Evolutionary conservation across 2,329 filamentous ascomycete species (phyloP).

Genomic region (Colletotrichum musae): DNA sequence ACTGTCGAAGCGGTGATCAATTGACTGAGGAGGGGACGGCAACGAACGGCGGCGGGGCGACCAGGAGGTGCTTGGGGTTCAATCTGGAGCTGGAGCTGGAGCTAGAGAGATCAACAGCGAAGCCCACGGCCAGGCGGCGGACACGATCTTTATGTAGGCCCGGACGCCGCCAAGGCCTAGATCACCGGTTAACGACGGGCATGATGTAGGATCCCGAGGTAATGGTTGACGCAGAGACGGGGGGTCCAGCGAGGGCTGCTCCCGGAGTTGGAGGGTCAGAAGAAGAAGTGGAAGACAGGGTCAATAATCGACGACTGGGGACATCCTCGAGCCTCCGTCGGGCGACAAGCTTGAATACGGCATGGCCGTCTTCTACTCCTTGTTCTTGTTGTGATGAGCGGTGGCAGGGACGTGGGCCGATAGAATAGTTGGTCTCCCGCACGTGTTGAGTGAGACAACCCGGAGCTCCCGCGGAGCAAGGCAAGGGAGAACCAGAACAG

Average conservation of each 20-base stretch:
- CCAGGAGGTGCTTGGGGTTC: slow-evolving; percentile 1
- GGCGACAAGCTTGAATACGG: slow-evolving; percentile 37
- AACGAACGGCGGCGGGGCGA: slow-evolving; percentile 2
- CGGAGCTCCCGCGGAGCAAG: too few species aligned
- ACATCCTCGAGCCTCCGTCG: slow-evolving; percentile 6
- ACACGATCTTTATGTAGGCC: slow-evolving; percentile 26
- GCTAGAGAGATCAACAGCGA: background rate
- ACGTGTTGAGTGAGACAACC: slow-evolving; percentile 20
- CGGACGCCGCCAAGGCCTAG: slow-evolving; percentile 22
- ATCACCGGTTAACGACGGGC: slow-evolving; percentile 1
- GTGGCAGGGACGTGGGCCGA: slow-evolving; percentile 11
- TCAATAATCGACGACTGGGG: too few species aligned
- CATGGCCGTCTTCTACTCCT: slow-evolving; percentile 7
- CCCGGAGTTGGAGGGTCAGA: background rate
- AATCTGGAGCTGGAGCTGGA: slow-evolving; percentile 23
- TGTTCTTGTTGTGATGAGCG: background rate
- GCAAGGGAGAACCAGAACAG: too few species aligned
- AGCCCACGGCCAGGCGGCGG: background rate
- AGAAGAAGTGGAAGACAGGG: too few species aligned
- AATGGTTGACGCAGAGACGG: slow-evolving; percentile 5
- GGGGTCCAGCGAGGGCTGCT: slow-evolving; percentile 2
- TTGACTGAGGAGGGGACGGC: slow-evolving; percentile 3
- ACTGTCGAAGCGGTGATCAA: background rate
- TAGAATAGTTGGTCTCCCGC: slow-evolving; percentile 16
- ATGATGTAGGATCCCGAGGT: slow-evolving; percentile 8